Percentiles rank a stretch among this genome's conserved stretches.
Evolutionary conservation across 495 filamentous ascomycete species (phyloP).

Genomic region (Parathielavia appendiculata): DNA sequence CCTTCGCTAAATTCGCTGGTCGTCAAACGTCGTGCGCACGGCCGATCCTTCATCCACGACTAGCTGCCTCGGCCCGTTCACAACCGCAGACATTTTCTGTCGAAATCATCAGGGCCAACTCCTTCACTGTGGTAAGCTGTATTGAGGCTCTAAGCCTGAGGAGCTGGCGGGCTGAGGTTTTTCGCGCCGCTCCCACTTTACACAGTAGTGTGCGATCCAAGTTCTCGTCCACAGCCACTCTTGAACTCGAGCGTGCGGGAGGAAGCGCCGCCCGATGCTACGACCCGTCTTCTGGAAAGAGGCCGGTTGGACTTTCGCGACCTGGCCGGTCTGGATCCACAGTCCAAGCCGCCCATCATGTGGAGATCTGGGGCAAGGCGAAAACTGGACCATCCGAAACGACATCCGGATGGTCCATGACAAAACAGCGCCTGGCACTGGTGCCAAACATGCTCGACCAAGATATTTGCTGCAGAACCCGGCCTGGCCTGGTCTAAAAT

Average conservation of each 20-base stretch:
- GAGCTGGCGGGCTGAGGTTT: background rate
- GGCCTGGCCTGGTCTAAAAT: conserved; percentile 28
- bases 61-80: conserved; percentile 5
- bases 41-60: conserved; percentile 1
- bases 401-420: conserved; percentile 27
- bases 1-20: conserved; percentile 2
- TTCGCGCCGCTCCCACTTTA: background rate
- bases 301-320: conserved; percentile 1
- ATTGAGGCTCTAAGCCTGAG: background rate
- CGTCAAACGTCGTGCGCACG: conserved; percentile 8
- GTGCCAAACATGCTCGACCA: conserved; percentile 37
- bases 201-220: background rate
- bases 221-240: background rate
- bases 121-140: background rate
- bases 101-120: background rate
- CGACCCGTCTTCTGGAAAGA: background rate
- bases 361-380: conserved; percentile 19
- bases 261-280: no score
- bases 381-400: conserved; percentile 25
- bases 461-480: conserved; percentile 30
- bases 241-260: no score
- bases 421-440: conserved; percentile 32
- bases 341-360: conserved; percentile 12
- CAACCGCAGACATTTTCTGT: background rate
- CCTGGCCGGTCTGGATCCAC: conserved; percentile 14